Percentiles rank a stretch among this genome's conserved stretches.
phyloP scores from a whole-genome alignment of 805 yeast species.

The Monosporozyma siamensis region DNA sequence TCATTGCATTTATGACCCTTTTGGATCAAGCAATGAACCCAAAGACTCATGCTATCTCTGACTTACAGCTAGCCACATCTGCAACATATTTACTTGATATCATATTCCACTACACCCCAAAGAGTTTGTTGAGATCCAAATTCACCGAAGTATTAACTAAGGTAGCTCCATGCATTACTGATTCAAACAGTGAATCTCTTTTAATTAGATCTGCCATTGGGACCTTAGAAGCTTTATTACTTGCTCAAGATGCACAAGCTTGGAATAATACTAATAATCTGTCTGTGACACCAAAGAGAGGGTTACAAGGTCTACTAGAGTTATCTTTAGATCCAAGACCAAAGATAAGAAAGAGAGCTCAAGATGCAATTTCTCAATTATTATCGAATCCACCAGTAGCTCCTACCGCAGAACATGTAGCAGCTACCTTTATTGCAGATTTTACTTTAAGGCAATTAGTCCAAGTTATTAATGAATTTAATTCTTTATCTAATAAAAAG shows the following conservation, averaged over 20 bases:
- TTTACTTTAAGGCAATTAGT: constrained; percentile 50
- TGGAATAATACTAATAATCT: constrained; percentile 55
- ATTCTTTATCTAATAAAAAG: constrained; percentile 30
- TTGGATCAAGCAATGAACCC: constrained; percentile 58
- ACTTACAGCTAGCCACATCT: constrained; percentile 57
- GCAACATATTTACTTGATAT: constrained; percentile 76
- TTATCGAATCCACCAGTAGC: constrained; percentile 62
- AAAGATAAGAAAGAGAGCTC: constrained; percentile 90
- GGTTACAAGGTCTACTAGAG: constrained; percentile 66
- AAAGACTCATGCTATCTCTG: constrained; percentile 43
- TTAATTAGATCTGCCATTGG: constrained; percentile 78
- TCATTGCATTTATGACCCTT: constrained; percentile 72
- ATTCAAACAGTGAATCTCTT: constrained; percentile 65
- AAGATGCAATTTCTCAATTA: constrained; percentile 68
- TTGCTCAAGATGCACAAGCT: constrained; percentile 69
- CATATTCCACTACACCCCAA: constrained; percentile 65
- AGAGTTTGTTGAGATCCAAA: constrained; percentile 57
- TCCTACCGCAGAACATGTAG: constrained; percentile 71
- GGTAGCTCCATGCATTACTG: constrained; percentile 72
- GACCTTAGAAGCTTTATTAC: constrained; percentile 65
- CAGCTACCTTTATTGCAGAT: constrained; percentile 60
- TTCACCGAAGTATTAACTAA: constrained; percentile 70
- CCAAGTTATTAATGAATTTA: constrained; percentile 34
- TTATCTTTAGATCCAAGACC: constrained; percentile 83
- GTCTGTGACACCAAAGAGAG: constrained; percentile 63